Evolutionary conservation across 805 yeast genomes (phyloP), one percentile per base, ranked within the genome.

Genomic region (Nakazawaea populi): DNA sequence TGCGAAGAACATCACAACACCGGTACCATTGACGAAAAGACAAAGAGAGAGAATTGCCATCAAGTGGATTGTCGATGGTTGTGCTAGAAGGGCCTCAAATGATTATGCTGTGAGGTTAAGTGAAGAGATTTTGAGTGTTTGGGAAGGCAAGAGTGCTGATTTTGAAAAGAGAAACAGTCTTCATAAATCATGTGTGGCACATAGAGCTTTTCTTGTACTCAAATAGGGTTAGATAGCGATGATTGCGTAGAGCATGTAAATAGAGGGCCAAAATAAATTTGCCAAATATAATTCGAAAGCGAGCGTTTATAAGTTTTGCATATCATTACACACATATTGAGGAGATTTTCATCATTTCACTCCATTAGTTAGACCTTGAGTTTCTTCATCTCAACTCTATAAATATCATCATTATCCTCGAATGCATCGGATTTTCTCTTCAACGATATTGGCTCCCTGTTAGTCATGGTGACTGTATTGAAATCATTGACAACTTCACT

Each of bases 21-120:
- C 99, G 5, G 82, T 79, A 37, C 96, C 97, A 8, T 73, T 92
- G 60, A 82, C 80, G 46, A 82, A 80, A 60, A 83, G 89, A 69
- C 96, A 90, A 69, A 79, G 98, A 67, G 74, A 81, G 59, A 80
- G 97, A 68, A 81, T 80, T 61, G 97, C 98, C 2, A 87, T 95
- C 75, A 69, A 74, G 56, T 94, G 98, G 98, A 85, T 94, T 46
- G 68, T 90, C 49, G 96, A 89, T 54, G 89, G 95, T 24, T 80
- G 95, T 40, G 77, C 82, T 53, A 83, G 86, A 61, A 83, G 96
- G 66, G 83, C 82, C 44, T 83, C 91, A 14, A 80, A 82, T 52
- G 94, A 87, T 60, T 87, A 87, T 60, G 74, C 95, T 1, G 97
- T 94, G 39, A 80, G 98, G 61, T 74, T 94, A 44, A 90, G 91